phyloP scores from a whole-genome alignment of 176 grass and related monocot genomes.

The Eremochloa ophiuroides region DNA sequence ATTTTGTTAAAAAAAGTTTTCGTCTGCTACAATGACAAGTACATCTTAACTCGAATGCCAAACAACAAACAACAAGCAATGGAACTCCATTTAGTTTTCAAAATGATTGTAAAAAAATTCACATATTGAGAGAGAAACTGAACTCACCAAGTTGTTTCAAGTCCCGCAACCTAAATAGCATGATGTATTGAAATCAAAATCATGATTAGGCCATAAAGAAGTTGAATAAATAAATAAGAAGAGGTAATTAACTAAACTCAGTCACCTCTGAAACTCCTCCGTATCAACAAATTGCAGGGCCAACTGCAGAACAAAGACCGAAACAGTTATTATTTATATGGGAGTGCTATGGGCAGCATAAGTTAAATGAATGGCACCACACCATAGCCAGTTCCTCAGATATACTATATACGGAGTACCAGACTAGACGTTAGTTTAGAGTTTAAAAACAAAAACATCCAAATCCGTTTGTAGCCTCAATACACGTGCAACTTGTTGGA shows the following conservation, averaged over 20 bases:
- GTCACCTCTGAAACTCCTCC: constrained; percentile 85
- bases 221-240: constrained; percentile 8
- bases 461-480: not conserved
- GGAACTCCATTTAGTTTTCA: not conserved
- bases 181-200: constrained; percentile 34
- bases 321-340: not conserved
- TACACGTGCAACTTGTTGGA: not conserved
- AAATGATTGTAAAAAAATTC: not conserved
- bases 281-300: constrained; percentile 89
- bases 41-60: not conserved
- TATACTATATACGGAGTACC: not conserved
- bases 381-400: not conserved
- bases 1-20: not conserved
- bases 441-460: not conserved
- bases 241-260: not conserved
- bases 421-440: not conserved
- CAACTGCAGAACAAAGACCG: constrained; percentile 46
- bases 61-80: not conserved
- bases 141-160: constrained; percentile 87
- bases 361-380: not conserved
- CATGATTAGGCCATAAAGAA: not conserved
- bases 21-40: not conserved
- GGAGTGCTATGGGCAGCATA: not conserved
- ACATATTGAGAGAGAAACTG: not conserved
- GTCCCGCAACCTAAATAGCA: constrained; percentile 65